Percentiles rank a stretch among this genome's conserved stretches.
Evolutionary conservation across 495 filamentous ascomycete species (phyloP).

Genomic region (Talaromyces stipitatus): DNA sequence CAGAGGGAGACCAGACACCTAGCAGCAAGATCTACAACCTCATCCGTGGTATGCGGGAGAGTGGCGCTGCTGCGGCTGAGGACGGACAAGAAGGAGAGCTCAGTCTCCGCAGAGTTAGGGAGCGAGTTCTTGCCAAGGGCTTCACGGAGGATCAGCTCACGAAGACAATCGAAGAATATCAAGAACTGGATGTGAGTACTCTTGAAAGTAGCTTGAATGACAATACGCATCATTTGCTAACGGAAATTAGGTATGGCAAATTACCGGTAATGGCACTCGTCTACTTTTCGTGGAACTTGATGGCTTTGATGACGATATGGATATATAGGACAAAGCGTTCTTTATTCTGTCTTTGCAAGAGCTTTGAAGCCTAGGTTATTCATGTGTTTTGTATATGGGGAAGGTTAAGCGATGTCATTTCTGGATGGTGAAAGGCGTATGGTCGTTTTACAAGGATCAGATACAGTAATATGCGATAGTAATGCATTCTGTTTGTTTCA

Average conservation of each 20-base stretch:
- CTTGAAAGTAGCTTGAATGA: background rate
- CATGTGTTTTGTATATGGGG: background rate
- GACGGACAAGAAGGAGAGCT: conserved; percentile 69
- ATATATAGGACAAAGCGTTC: conserved; percentile 19
- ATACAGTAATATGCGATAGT: background rate
- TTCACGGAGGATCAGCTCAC: conserved; percentile 92
- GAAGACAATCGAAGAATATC: conserved; percentile 82
- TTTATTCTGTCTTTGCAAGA: background rate
- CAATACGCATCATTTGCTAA: conserved; percentile 19
- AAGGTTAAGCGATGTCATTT: conserved; percentile 3
- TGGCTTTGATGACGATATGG: conserved; percentile 49
- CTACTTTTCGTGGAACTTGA: conserved; percentile 70
- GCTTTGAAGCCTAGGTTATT: background rate
- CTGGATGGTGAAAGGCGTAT: background rate
- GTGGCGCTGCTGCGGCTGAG: conserved; percentile 67
- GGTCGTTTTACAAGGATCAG: background rate
- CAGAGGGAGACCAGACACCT: conserved; percentile 63
- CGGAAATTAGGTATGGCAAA: conserved; percentile 79
- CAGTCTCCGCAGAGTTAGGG: conserved; percentile 76
- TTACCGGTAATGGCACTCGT: conserved; percentile 73
- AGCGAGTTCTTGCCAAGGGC: conserved; percentile 88
- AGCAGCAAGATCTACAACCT: conserved; percentile 91
- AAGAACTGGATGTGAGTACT: conserved; percentile 71
- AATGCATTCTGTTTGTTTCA: background rate
- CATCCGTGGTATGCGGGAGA: conserved; percentile 74